A percentile compares a stretch with the other conserved stretches of the same genome.
Evolutionary conservation across 2,329 filamentous ascomycete species (phyloP).

Genomic region (Cladosporium sp.): DNA sequence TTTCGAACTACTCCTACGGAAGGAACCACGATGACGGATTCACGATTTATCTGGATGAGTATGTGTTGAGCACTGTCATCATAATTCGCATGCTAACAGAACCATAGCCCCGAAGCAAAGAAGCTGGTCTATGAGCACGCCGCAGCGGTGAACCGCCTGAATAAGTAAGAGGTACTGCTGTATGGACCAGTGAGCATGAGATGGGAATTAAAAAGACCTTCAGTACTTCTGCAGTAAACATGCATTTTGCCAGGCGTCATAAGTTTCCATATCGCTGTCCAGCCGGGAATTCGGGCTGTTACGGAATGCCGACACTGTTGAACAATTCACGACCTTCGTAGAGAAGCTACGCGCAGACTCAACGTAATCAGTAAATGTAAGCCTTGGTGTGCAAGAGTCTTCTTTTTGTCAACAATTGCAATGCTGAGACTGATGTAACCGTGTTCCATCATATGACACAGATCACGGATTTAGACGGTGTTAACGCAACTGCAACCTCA

Average conservation of each 20-base stretch:
- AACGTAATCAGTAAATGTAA: background rate
- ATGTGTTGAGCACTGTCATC: background rate
- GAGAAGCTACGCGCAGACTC: background rate
- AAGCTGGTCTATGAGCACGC: slow-evolving; percentile 15
- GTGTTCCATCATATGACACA: background rate
- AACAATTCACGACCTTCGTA: background rate
- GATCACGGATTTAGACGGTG: background rate
- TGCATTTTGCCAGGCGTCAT: background rate
- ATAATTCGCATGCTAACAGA: background rate
- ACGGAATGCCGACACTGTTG: background rate
- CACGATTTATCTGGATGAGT: slow-evolving; percentile 56
- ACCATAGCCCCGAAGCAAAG: slow-evolving; percentile 11
- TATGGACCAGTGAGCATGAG: background rate
- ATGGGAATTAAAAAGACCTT: background rate
- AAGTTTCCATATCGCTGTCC: background rate
- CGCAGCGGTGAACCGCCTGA: slow-evolving; percentile 8
- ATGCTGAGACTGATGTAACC: no score
- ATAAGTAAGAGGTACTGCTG: background rate
- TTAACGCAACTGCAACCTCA: background rate
- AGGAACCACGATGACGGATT: slow-evolving; percentile 60
- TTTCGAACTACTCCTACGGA: slow-evolving; percentile 54
- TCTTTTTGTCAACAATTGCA: background rate
- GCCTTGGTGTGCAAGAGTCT: background rate
- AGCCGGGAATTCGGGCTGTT: background rate
- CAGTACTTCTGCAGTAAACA: background rate